phyloP scores from a whole-genome alignment of 1,284 basidiomycete species.

The Meripilus lineatus region DNA sequence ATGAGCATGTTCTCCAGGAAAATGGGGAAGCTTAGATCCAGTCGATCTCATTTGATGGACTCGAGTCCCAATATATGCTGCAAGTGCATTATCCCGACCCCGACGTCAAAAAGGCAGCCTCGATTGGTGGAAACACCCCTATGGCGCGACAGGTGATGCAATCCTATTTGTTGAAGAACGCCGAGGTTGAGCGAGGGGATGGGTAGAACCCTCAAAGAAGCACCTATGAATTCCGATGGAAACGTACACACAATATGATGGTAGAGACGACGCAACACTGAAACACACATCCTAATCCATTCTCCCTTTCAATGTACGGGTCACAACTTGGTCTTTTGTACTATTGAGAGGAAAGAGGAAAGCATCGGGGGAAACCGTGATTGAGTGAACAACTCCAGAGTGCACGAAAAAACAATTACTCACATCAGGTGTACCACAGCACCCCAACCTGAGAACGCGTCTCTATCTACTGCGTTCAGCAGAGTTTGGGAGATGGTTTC shows the following conservation, averaged over 20 bases:
- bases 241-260: background rate
- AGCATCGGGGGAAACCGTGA: background rate
- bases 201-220: background rate
- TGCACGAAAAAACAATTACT: conserved; percentile 32
- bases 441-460: conserved; percentile 97
- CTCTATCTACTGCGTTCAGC: conserved; percentile 93
- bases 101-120: too few species aligned
- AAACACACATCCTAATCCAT: conserved; percentile 67
- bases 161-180: background rate
- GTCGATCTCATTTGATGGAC: too few species aligned
- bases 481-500: conserved; percentile 98
- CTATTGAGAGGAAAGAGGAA: too few species aligned
- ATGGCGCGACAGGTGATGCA: too few species aligned
- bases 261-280: conserved; percentile 4
- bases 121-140: too few species aligned
- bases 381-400: background rate
- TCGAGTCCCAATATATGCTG: too few species aligned
- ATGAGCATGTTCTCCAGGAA: too few species aligned
- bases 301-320: conserved; percentile 81
- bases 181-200: background rate
- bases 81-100: too few species aligned
- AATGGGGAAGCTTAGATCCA: too few species aligned
- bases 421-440: conserved; percentile 94
- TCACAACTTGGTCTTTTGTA: conserved; percentile 83
- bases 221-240: background rate